These are phyloP conservation scores for Triangularia verruculosa DNA, from an alignment of 2,329 filamentous ascomycete genomes.

Conservation along the genomic window DNA sequence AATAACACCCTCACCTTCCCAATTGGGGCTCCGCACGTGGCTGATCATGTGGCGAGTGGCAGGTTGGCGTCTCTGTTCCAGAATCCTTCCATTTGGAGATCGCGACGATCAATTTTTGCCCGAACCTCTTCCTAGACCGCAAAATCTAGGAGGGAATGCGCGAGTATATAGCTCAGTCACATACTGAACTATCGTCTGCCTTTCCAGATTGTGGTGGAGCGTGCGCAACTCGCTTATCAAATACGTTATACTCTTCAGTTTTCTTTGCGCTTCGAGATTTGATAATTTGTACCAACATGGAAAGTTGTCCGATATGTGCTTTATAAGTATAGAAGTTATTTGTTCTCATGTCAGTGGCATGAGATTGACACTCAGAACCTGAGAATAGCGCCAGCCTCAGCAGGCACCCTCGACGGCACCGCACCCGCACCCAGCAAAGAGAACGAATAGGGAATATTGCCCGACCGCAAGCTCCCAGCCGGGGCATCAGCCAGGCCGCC, in stretches of 20 bases:
- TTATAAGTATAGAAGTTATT: too few relatives aligned
- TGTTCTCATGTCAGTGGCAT: background rate
- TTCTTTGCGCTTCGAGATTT: too few relatives aligned
- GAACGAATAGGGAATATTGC: background rate
- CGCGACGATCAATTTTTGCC: background rate
- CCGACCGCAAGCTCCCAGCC: conserved; percentile 32
- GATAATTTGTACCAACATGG: too few relatives aligned
- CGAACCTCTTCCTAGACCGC: too few relatives aligned
- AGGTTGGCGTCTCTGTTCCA: background rate
- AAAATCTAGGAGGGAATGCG: too few relatives aligned
- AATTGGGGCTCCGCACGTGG: background rate
- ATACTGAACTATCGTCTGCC: too few relatives aligned
- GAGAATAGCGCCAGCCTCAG: background rate
- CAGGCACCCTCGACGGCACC: background rate
- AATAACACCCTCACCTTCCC: background rate
- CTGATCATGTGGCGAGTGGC: background rate
- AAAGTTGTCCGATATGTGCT: too few relatives aligned
- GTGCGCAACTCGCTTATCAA: too few relatives aligned
- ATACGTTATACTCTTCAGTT: too few relatives aligned
- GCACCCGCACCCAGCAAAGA: background rate
- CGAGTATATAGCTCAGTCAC: too few relatives aligned
- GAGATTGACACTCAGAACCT: background rate
- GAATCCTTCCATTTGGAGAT: background rate
- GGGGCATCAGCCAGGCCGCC: conserved; percentile 47
- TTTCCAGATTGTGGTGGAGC: too few relatives aligned